A percentile compares a stretch with the other conserved stretches of the same genome.
Evolutionary conservation across 129 eudicot genomes (phyloP).

Genomic region (Daucus carota): DH1_v3.0 NC_030384.2:28487501-28488000

Average conservation of each 20-base stretch:
- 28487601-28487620: neutral
- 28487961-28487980: neutral
- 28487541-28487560: neutral
- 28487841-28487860: neutral
- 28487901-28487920: conserved; percentile 5
- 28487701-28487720: neutral
- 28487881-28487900: neutral
- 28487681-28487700: neutral
- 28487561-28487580: neutral
- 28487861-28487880: neutral
- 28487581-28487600: neutral
- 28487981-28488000: neutral
- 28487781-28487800: neutral
- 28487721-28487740: neutral
- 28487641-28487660: neutral
- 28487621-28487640: neutral
- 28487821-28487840: neutral
- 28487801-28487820: neutral
- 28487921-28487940: neutral
- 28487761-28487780: neutral
- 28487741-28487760: neutral
- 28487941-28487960: neutral
- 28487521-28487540: neutral
- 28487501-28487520: neutral
- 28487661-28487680: neutral